Percentiles rank a stretch among this genome's conserved stretches.
These are phyloP conservation scores for Peronospora destructor DNA, from an alignment of 352 stramenopile genomes.

Conservation along the genomic window DNA sequence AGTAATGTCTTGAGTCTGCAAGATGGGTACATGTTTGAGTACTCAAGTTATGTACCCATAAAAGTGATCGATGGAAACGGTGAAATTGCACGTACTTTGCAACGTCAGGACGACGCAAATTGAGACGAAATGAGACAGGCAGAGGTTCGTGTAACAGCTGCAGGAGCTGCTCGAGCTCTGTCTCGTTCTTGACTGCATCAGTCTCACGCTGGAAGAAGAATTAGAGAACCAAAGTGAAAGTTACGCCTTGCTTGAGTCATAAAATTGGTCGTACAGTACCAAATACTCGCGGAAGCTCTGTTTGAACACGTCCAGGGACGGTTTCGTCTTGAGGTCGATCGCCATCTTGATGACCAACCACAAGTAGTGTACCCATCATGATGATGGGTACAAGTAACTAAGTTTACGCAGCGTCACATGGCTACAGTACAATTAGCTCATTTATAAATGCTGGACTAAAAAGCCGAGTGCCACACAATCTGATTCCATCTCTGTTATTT, in stretches of 20 bases:
- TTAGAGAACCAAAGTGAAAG: background rate
- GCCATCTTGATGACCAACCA: slow-evolving; percentile 21
- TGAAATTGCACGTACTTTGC: slow-evolving; percentile 21
- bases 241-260: background rate
- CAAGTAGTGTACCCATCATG: slow-evolving; percentile 7
- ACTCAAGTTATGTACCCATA: background rate
- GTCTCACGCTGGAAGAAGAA: slow-evolving; percentile 40
- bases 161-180: slow-evolving; percentile 61
- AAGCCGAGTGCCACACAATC: too few species aligned
- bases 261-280: slow-evolving; percentile 10
- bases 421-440: too few species aligned
- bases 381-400: slow-evolving; percentile 4
- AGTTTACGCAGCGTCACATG: background rate
- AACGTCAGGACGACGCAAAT: slow-evolving; percentile 59
- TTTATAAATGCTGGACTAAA: too few species aligned
- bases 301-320: slow-evolving; percentile 69
- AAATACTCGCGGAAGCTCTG: slow-evolving; percentile 78
- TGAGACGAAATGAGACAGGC: slow-evolving; percentile 77
- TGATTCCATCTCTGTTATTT: background rate
- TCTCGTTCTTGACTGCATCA: slow-evolving; percentile 39
- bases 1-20: slow-evolving; percentile 44
- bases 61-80: background rate
- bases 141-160: slow-evolving; percentile 67
- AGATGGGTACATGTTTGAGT: slow-evolving; percentile 1
- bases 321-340: slow-evolving; percentile 27